Evolutionary conservation across 495 filamentous ascomycete species (phyloP), one percentile per base, ranked within the genome.

Genomic region (Barbatosphaeria neglecta): DNA sequence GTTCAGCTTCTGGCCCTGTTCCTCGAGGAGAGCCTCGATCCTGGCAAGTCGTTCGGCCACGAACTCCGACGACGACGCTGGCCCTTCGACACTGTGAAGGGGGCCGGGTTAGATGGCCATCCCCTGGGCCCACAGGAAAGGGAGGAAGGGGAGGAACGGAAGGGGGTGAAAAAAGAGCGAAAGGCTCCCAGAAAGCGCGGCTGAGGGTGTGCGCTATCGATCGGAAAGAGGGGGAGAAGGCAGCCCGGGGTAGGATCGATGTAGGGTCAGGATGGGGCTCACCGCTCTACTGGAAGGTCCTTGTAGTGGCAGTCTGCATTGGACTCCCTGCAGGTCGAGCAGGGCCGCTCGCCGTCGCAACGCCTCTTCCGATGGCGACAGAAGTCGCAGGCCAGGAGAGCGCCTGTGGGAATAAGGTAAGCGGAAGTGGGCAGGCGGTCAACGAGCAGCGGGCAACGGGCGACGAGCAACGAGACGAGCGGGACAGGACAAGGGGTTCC

Each of bases 221-320:
- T 33, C 37, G 37, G 39, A 4, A 24, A 22, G 18, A 23, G 11
- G 11, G 24, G 6, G 5, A 15, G 41, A 23, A 17, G 41, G 23
- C 20, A 23, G 19, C 20, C n/a, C 10, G 23, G 20, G 23, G 41
- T 7, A 16, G 11, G 41, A 13, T 24, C 22, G 20, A 10, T 25
- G n/a, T 19, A 44, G n/a, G n/a, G n/a, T n/a, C 41, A 19, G 4
- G 23, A 35, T 9, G 4, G 4, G 16, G 31, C 45, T 27, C 42
- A 62, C 59, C 59, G 55, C 11, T 62, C 59, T 33, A 55, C 60
- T 2, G 59, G 59, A 16, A 60, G 53, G 22, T 62, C 59, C 46
- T 62, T 59, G 52, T 62, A 62, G 22, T 58, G 52, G 39, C 59
- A 62, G 44, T 62, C 59, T 37, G 59, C 59, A 44, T 60, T 62